These are phyloP conservation scores for Cyathus striatus DNA, from an alignment of 768 basidiomycete species.

Conservation along the genomic window DNA sequence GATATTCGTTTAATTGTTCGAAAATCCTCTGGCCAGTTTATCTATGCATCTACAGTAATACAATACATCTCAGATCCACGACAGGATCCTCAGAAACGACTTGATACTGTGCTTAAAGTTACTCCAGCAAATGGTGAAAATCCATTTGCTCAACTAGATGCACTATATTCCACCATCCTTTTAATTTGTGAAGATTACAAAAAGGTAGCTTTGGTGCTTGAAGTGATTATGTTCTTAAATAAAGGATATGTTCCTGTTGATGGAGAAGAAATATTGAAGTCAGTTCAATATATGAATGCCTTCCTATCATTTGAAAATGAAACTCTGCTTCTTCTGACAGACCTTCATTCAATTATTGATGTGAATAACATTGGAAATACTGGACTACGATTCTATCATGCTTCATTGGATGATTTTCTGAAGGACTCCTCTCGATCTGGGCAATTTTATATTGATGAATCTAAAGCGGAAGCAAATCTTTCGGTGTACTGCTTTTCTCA, in stretches of 20 bases:
- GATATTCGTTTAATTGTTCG: slow-evolving; percentile 11
- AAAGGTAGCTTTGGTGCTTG: neutral
- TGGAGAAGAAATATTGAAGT: too few species aligned
- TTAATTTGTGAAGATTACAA: neutral
- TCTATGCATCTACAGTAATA: slow-evolving; percentile 9
- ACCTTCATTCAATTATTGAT: neutral
- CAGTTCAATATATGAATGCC: neutral
- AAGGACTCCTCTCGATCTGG: neutral
- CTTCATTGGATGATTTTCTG: slow-evolving; percentile 8
- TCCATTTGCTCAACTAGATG: too few species aligned
- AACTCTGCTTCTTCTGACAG: neutral
- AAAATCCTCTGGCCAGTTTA: too few species aligned
- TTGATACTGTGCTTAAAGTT: slow-evolving; percentile 1
- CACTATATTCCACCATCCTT: too few species aligned
- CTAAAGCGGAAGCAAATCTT: too few species aligned
- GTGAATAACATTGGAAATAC: neutral
- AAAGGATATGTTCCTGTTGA: too few species aligned
- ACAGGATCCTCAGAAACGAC: slow-evolving; percentile 1
- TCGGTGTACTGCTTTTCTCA: too few species aligned
- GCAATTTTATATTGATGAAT: neutral
- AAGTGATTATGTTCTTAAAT: too few species aligned
- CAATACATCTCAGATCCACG: slow-evolving; percentile 6
- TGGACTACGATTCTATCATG: slow-evolving; percentile 1
- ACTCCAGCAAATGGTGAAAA: neutral
- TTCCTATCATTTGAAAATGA: neutral